Base-by-base conservation (phyloP, 164 flowering plant genomes). In the Taxillus chinensis region DNA sequence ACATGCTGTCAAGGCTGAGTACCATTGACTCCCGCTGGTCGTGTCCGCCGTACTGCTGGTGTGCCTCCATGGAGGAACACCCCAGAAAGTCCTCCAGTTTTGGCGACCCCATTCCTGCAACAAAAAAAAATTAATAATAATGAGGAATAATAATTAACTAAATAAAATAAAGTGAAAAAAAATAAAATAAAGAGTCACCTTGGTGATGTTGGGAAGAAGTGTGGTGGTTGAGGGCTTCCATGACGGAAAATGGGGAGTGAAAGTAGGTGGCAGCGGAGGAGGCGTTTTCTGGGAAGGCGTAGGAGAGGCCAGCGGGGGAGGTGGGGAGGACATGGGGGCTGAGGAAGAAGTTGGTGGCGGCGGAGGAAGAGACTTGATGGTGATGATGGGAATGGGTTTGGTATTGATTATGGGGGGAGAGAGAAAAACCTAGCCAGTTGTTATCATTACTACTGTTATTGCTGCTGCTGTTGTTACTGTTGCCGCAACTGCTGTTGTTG, bases 21-120 rank as follows among this genome's bases (percentile, higher is more conserved):
- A 74, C 77, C 86, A 84, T 82, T 66, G 86, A 62, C 58, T 82
- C 89, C 60, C 79, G 68, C 27, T 27, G 27, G 27, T 74, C 82
- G 63, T 73, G 69, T 63, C 58, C 49, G 5, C 73, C 80, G 59
- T 79, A 80, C 42, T 77, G 80, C 54, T 75, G 78, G 51, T 48
- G 51, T 3, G 43, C 71, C 59, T 39, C 71, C 84, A 48, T 48
- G 27, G 27, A 27, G 27, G 27, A 27, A 27, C 27, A 27, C 17
- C 95, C 91, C 3, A 91, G 72, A 64, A 92, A 92, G 69, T 92
- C 82, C 71, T 89, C 98, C n/a, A 89, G 85, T 61, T 92, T 92
- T 51, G 87, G 85, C 37, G 81, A 68, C 12, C 82, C 80, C 83
- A 90, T 69, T 39, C 77, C 92, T 87, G 60, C 50, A 71, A 27